Conservation (phyloP, 2,329 filamentous ascomycete species). For the Pyricularia pennisetigena region DNA sequence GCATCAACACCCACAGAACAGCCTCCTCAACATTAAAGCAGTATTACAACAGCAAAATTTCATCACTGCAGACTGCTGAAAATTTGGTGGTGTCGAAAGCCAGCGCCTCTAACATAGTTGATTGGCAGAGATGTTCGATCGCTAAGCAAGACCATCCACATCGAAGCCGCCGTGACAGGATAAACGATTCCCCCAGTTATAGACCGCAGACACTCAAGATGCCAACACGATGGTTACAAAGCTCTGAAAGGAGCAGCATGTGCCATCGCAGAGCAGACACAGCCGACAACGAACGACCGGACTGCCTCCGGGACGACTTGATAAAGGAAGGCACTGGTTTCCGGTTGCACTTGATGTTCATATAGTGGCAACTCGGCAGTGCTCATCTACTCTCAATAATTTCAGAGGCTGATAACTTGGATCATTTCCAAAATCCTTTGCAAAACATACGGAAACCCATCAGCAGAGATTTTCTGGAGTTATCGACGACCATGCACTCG, state of each 20-base stretch:
- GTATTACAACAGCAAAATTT: not conserved
- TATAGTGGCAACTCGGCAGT: not conserved
- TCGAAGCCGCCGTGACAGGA: not conserved
- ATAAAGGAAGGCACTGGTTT: not conserved
- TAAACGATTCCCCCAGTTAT: not conserved
- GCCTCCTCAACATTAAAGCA: not conserved
- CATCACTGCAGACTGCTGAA: not conserved
- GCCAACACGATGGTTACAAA: not conserved
- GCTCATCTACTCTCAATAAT: not conserved
- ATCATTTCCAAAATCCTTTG: too few species aligned
- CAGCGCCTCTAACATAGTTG: not conserved
- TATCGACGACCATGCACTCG: not conserved
- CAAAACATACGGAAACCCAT: not conserved
- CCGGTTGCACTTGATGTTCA: not conserved
- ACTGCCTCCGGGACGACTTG: not conserved
- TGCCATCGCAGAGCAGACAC: not conserved
- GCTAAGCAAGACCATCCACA: not conserved
- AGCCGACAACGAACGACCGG: not conserved
- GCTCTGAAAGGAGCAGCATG: not conserved
- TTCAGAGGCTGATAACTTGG: not conserved
- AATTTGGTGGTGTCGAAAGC: not conserved
- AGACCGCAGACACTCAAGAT: not conserved
- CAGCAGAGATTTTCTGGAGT: not conserved
- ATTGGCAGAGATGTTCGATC: not conserved
- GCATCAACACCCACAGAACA: not conserved